Conservation (phyloP, 2,329 filamentous ascomycete genomes). For the Nigrospora osmanthi region DNA sequence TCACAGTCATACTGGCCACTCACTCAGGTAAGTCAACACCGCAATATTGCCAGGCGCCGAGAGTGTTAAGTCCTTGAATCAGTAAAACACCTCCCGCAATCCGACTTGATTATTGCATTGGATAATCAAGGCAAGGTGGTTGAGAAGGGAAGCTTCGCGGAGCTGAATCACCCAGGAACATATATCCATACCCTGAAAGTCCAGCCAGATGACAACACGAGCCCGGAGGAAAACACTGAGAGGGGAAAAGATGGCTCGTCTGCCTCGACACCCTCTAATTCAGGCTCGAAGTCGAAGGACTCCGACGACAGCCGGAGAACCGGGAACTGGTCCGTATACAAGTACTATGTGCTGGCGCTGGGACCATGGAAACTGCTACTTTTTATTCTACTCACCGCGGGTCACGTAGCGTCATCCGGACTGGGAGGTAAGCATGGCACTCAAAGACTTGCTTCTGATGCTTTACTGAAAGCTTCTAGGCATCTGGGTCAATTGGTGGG, state of each 20-base stretch:
- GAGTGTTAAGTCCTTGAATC: not conserved
- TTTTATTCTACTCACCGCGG: not conserved
- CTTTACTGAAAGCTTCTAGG: slow-evolving; percentile 3
- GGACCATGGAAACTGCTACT: not conserved
- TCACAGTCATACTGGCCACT: slow-evolving; percentile 4
- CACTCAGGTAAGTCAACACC: slow-evolving; percentile 3
- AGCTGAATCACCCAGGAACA: slow-evolving; percentile 18
- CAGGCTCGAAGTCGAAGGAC: not conserved
- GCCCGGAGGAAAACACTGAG: not conserved
- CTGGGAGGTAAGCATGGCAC: slow-evolving; percentile 2
- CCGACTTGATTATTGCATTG: slow-evolving; percentile 23
- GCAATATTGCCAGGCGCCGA: not conserved
- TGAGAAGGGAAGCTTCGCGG: slow-evolving; percentile 24
- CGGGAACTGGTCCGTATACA: slow-evolving; percentile 3
- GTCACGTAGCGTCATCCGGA: not conserved
- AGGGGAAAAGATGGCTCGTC: not conserved
- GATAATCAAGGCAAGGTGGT: slow-evolving; percentile 17
- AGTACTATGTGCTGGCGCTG: slow-evolving; percentile 1
- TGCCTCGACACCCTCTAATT: not conserved
- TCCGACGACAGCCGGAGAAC: slow-evolving; percentile 1
- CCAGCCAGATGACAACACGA: not conserved
- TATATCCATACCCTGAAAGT: slow-evolving; percentile 21
- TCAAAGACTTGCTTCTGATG: not conserved
- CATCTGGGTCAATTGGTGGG: slow-evolving; percentile 17
- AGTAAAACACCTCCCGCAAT: slow-evolving; percentile 17